These are phyloP conservation scores for Lachnellula occidentalis DNA, from an alignment of 2,329 filamentous ascomycete species.

Conservation along the genomic window DNA sequence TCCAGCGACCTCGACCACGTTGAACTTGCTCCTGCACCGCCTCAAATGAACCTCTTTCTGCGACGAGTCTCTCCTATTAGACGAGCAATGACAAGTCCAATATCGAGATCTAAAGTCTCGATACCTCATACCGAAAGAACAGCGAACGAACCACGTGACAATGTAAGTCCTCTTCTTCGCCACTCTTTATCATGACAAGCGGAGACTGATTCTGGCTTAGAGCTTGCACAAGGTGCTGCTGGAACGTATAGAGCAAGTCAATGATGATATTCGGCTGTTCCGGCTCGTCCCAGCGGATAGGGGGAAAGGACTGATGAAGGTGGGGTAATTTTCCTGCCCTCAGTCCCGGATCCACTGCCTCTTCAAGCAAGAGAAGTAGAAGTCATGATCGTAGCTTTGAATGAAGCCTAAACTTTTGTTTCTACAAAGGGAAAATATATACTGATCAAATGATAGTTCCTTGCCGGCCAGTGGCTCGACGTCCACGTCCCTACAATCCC, in stretches of 20 bases:
- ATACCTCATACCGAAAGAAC: slow-evolving; percentile 66
- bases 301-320: slow-evolving; percentile 39
- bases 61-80: neutral
- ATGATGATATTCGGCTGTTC: slow-evolving; percentile 62
- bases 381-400: neutral
- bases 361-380: neutral
- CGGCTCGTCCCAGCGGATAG: slow-evolving; percentile 52
- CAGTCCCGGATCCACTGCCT: neutral
- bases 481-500: slow-evolving; percentile 64
- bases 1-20: too few species aligned
- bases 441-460: slow-evolving; percentile 47
- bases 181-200: neutral
- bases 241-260: slow-evolving; percentile 56
- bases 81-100: neutral
- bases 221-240: slow-evolving; percentile 57
- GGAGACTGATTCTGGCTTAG: slow-evolving; percentile 27
- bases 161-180: slow-evolving; percentile 34
- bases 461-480: slow-evolving; percentile 85
- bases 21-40: too few species aligned
- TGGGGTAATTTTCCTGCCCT: neutral
- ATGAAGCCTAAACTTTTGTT: neutral
- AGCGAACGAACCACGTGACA: slow-evolving; percentile 64
- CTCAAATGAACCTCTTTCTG: neutral
- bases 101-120: slow-evolving; percentile 3
- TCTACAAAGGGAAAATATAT: neutral